A percentile compares a stretch with the other conserved stretches of the same genome.
Conservation (phyloP, 2,329 filamentous ascomycete species). For the Exophiala phaeomuriformis region DNA sequence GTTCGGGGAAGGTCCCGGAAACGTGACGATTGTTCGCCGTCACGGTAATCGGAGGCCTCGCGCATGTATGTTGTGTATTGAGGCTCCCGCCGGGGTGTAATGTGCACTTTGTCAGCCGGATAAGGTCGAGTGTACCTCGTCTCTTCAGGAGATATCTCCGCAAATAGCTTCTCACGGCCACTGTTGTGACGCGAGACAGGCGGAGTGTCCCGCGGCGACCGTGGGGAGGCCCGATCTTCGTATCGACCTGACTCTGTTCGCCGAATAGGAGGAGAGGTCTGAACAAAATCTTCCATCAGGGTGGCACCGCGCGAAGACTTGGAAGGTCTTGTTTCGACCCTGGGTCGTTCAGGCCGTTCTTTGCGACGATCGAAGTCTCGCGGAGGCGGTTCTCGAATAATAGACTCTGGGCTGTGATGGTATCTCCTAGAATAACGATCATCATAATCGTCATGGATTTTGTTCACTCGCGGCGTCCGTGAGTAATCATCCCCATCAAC, state of each 20-base stretch:
- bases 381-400: conserved; percentile 6
- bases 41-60: conserved; percentile 10
- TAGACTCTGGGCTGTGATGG: conserved; percentile 19
- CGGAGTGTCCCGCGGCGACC: conserved; percentile 19
- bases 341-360: conserved; percentile 17
- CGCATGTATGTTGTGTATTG: conserved; percentile 11
- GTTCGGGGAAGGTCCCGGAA: conserved; percentile 14
- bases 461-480: conserved; percentile 12
- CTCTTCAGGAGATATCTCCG: conserved; percentile 20
- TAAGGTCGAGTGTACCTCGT: conserved; percentile 14
- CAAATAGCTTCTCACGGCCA: conserved; percentile 18
- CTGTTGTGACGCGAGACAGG: conserved; percentile 20
- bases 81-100: conserved; percentile 14
- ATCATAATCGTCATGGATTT: conserved; percentile 11
- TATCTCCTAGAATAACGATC: conserved; percentile 9
- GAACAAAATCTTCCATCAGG: conserved; percentile 14
- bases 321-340: conserved; percentile 14
- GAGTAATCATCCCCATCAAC: conserved; percentile 17
- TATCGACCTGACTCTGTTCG: conserved; percentile 18
- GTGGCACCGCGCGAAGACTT: conserved; percentile 17
- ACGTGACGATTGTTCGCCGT: conserved; percentile 10
- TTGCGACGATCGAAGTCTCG: conserved; percentile 19
- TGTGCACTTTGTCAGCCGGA: conserved; percentile 16
- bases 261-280: conserved; percentile 7
- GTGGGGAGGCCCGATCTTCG: conserved; percentile 15